A percentile compares a stretch with the other conserved stretches of the same genome.
phyloP scores from a whole-genome alignment of 129 eudicot species.

The Helianthus annuus region HanXRQr2.0-SUNRISE NC_035437.2:71850906-71851405 shows the following conservation, averaged over 20 bases:
- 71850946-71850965: conserved; percentile 79
- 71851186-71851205: conserved; percentile 80
- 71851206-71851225: conserved; percentile 74
- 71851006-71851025: conserved; percentile 18
- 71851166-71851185: conserved; percentile 61
- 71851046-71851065: too few species aligned
- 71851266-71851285: conserved; percentile 56
- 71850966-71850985: conserved; percentile 69
- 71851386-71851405: conserved; percentile 69
- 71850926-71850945: conserved; percentile 95
- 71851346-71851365: conserved; percentile 71
- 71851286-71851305: background rate
- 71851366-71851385: conserved; percentile 63
- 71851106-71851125: background rate
- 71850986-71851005: conserved; percentile 91
- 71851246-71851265: conserved; percentile 65
- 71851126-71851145: background rate
- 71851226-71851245: conserved; percentile 58
- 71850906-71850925: conserved; percentile 77
- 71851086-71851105: background rate
- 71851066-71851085: too few species aligned
- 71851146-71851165: conserved; percentile 43
- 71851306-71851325: background rate
- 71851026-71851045: too few species aligned
- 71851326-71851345: background rate